Conservation (phyloP, 176 grass and related monocot species). For the Rhynchospora pubera region DNA sequence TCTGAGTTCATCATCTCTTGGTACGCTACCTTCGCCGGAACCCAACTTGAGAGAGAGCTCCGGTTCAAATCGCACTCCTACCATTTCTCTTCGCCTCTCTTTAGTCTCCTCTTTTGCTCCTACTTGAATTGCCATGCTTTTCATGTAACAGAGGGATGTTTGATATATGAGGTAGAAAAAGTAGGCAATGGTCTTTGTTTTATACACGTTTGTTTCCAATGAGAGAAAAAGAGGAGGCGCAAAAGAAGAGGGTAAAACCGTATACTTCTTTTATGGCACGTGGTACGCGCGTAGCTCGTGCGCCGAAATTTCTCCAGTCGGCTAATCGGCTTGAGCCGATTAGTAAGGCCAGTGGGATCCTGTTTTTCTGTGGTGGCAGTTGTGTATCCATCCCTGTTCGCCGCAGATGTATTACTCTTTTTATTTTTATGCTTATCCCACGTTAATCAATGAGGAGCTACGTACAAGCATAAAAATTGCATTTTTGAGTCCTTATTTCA, state of each 20-base stretch:
- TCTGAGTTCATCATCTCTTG: neutral
- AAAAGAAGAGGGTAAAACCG: neutral
- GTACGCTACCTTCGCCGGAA: neutral
- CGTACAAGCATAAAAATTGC: too few species aligned
- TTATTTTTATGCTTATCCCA: neutral
- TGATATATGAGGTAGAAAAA: neutral
- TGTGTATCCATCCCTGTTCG: neutral
- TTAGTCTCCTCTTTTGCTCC: neutral
- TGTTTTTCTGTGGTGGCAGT: neutral
- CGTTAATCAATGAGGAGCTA: neutral
- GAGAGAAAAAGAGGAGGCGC: neutral
- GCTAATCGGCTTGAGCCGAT: neutral
- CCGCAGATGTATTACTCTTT: neutral
- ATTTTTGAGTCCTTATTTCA: neutral
- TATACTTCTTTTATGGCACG: neutral
- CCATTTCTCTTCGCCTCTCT: neutral
- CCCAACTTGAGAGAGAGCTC: conserved; percentile 27
- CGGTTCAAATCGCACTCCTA: neutral
- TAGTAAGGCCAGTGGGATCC: neutral
- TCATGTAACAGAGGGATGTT: neutral
- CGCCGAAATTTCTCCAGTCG: neutral
- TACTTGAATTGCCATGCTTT: neutral
- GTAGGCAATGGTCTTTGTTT: conserved; percentile 21
- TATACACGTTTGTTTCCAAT: conserved; percentile 15
- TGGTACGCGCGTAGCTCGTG: conserved; percentile 12